Conservation (phyloP, 768 basidiomycete genomes). For the Pholiota conissans region DNA sequence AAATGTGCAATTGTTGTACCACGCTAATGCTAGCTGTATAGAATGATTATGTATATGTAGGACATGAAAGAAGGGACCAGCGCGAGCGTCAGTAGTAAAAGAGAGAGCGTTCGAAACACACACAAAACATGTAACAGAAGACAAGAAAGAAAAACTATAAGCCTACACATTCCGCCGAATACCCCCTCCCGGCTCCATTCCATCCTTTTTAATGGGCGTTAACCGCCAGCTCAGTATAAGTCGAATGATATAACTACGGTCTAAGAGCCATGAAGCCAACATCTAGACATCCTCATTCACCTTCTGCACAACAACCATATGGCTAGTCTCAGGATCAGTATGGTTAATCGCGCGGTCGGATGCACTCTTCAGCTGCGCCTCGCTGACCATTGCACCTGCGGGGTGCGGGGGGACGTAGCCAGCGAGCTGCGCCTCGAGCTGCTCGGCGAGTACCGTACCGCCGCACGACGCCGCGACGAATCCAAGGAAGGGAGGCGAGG, state of each 20-base stretch:
- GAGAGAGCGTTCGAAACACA: no score
- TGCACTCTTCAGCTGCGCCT: slow-evolving; percentile 48
- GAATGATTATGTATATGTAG: background rate
- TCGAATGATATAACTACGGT: no score
- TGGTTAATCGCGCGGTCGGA: slow-evolving; percentile 17
- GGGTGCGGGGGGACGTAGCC: slow-evolving; percentile 77
- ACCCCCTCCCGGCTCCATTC: background rate
- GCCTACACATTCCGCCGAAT: no score
- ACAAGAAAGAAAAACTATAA: no score
- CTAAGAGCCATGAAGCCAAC: no score
- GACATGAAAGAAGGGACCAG: background rate
- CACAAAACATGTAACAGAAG: no score
- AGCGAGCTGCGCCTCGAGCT: slow-evolving; percentile 63
- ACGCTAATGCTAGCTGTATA: background rate
- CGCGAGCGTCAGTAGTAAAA: background rate
- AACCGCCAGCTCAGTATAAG: no score
- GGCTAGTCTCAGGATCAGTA: slow-evolving; percentile 6
- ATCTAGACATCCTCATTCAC: slow-evolving; percentile 9
- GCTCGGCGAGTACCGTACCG: slow-evolving; percentile 58
- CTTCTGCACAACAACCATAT: slow-evolving; percentile 18
- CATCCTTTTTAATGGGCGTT: background rate
- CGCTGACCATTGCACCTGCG: slow-evolving; percentile 69
- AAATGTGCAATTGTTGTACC: background rate
- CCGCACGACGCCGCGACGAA: slow-evolving; percentile 81
- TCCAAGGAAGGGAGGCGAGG: slow-evolving; percentile 96